phyloP scores from a whole-genome alignment of 2,329 filamentous ascomycete species.

The Stachybotrys chartarum region DNA sequence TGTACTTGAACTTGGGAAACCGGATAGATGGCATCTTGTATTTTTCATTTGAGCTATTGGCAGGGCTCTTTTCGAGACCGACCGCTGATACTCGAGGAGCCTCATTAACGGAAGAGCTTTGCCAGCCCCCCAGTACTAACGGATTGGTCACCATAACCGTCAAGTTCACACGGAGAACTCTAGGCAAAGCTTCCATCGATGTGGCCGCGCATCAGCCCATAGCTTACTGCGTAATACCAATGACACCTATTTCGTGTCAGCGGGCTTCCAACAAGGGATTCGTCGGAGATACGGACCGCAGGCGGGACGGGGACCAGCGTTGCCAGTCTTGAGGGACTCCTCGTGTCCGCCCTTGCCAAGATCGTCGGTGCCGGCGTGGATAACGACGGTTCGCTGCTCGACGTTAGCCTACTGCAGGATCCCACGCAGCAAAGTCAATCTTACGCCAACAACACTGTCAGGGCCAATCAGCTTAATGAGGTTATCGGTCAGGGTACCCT shows the following conservation, averaged over 20 bases:
- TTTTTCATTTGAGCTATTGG: no score
- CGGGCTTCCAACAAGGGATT: neutral
- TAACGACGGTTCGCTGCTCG: constrained; percentile 78
- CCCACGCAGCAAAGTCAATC: constrained; percentile 14
- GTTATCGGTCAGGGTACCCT: constrained; percentile 73
- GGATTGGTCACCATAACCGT: no score
- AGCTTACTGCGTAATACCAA: constrained; percentile 72
- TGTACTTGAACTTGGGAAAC: no score
- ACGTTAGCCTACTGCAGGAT: constrained; percentile 3
- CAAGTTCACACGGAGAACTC: no score
- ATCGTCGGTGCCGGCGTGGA: constrained; percentile 93
- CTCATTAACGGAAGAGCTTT: no score
- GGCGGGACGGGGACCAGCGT: constrained; percentile 86
- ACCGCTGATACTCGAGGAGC: no score
- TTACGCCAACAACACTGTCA: constrained; percentile 87
- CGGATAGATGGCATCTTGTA: no score
- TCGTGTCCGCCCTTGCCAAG: constrained; percentile 87
- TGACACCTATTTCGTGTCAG: constrained; percentile 55
- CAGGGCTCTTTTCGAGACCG: no score
- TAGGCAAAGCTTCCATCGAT: neutral
- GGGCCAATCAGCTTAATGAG: constrained; percentile 93
- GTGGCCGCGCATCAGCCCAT: neutral
- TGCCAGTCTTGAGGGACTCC: constrained; percentile 98
- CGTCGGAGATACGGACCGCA: constrained; percentile 59
- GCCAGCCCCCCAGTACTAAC: no score